Conservation (phyloP, 805 yeast species). For the Lipomyces yamanashiensis region DNA sequence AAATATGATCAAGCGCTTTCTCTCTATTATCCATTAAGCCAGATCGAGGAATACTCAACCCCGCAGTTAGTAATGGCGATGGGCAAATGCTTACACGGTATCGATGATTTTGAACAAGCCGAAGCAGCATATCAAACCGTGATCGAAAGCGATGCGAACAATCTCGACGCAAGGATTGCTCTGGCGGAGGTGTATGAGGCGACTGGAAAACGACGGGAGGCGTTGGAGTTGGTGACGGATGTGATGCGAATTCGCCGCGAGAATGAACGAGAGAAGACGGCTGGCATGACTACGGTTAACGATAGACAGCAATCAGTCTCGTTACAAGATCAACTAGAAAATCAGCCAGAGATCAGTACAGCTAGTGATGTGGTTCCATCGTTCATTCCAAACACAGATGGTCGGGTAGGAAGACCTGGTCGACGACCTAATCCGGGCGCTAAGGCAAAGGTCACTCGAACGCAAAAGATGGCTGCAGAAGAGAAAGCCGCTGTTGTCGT, state of each 20-base stretch:
- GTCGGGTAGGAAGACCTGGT: slow-evolving; percentile 15
- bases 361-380: slow-evolving; percentile 12
- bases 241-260: slow-evolving; percentile 38
- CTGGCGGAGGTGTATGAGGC: slow-evolving; percentile 78
- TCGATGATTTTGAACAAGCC: slow-evolving; percentile 70
- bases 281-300: not conserved
- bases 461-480: slow-evolving; percentile 31
- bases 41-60: slow-evolving; percentile 52
- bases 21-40: slow-evolving; percentile 62
- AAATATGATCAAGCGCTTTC: slow-evolving; percentile 75
- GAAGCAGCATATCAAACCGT: slow-evolving; percentile 61
- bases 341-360: not conserved
- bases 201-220: slow-evolving; percentile 42
- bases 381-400: slow-evolving; percentile 31
- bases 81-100: slow-evolving; percentile 77
- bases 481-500: slow-evolving; percentile 29
- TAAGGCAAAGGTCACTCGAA: slow-evolving; percentile 9
- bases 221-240: slow-evolving; percentile 42
- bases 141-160: slow-evolving; percentile 50
- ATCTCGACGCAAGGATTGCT: slow-evolving; percentile 73
- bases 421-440: not conserved
- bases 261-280: slow-evolving; percentile 29
- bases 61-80: slow-evolving; percentile 56
- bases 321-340: not conserved
- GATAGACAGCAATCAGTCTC: not conserved